Conservation (phyloP, 352 stramenopile genomes). For the Thalassiosira hispida region DNA sequence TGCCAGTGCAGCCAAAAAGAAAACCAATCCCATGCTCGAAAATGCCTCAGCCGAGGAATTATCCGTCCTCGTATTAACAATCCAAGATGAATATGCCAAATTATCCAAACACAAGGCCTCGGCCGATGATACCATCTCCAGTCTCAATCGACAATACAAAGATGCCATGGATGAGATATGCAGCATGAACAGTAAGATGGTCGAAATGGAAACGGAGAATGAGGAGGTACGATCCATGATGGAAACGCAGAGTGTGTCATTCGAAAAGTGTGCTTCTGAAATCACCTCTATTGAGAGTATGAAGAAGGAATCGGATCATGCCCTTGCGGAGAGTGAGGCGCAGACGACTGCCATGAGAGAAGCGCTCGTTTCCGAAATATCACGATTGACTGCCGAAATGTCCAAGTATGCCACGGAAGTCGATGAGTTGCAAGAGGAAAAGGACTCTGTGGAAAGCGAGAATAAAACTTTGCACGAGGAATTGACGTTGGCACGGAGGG, state of each 20-base stretch:
- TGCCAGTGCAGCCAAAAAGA: constrained; percentile 10
- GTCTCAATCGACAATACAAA: constrained; percentile 49
- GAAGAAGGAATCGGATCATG: constrained; percentile 29
- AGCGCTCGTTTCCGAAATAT: constrained; percentile 43
- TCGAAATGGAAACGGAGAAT: constrained; percentile 44
- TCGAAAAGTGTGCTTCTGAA: constrained; percentile 52
- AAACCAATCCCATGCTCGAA: constrained; percentile 45
- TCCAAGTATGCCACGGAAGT: constrained; percentile 40
- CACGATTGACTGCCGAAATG: constrained; percentile 32
- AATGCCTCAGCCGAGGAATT: constrained; percentile 58
- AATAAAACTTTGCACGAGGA: constrained; percentile 36
- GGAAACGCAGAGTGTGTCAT: constrained; percentile 52
- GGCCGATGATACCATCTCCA: constrained; percentile 41
- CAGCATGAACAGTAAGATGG: constrained; percentile 23
- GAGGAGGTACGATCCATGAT: constrained; percentile 56
- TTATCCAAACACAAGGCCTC: constrained; percentile 52
- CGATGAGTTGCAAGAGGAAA: constrained; percentile 46
- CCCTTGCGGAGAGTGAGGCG: constrained; percentile 19
- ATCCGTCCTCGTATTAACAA: constrained; percentile 56
- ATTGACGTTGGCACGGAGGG: constrained; percentile 34
- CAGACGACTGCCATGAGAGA: constrained; percentile 41
- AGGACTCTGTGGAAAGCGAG: constrained; percentile 39
- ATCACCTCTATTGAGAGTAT: constrained; percentile 42
- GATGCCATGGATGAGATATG: constrained; percentile 59
- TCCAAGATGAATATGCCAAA: constrained; percentile 62